Conservation (phyloP, 768 basidiomycete species). For the Pulveroboletus frians region DNA sequence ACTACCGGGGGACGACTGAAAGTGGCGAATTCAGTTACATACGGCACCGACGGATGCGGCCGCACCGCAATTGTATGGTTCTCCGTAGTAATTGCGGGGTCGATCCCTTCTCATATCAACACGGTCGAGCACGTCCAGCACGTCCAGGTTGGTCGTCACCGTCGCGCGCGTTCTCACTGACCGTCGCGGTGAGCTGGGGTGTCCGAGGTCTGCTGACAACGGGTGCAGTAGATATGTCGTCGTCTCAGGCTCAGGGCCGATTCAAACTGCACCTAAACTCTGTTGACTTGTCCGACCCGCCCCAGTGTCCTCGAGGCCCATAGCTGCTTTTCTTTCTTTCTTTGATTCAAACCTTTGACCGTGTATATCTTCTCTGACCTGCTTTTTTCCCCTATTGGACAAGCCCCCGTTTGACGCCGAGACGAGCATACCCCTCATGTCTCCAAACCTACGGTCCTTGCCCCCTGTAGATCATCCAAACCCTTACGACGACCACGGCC, state of each 20-base stretch:
- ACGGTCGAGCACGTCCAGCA: no score
- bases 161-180: no score
- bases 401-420: constrained; percentile 6
- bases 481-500: constrained; percentile 13
- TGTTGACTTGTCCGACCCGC: constrained; percentile 11
- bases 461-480: constrained; percentile 14
- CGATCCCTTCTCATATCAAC: no score
- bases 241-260: constrained; percentile 8
- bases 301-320: constrained; percentile 3
- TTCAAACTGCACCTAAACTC: constrained; percentile 6
- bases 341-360: constrained; percentile 8
- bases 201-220: constrained; percentile 13
- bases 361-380: constrained; percentile 16
- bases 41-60: no score
- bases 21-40: no score
- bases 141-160: no score
- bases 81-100: no score
- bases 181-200: not conserved
- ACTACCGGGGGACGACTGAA: no score
- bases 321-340: constrained; percentile 16
- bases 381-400: not conserved
- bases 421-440: constrained; percentile 16
- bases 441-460: constrained; percentile 11
- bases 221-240: constrained; percentile 4
- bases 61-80: no score